Percentiles rank a stretch among this genome's conserved stretches.
These are phyloP conservation scores for Tremellales sp. DNA, from an alignment of 1,284 basidiomycete genomes.

Conservation along the genomic window DNA sequence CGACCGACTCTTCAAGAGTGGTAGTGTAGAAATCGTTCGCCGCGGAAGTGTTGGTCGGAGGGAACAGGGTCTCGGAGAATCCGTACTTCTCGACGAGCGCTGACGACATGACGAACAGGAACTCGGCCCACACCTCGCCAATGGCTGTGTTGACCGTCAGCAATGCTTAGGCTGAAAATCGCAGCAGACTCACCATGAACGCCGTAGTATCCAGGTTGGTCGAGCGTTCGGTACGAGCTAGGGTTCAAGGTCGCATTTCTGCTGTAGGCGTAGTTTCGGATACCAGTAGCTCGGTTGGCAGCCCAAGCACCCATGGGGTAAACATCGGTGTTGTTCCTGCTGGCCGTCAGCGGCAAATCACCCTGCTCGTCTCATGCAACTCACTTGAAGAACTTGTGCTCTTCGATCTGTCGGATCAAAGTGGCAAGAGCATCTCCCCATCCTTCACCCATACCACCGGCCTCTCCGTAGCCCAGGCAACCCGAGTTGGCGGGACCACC, in stretches of 20 bases:
- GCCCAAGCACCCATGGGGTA: constrained; percentile 95
- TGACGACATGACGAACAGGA: constrained; percentile 80
- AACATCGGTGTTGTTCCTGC: constrained; percentile 48
- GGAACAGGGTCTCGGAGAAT: constrained; percentile 73
- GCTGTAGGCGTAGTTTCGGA: constrained; percentile 67
- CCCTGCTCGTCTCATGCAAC: not conserved
- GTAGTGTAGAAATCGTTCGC: constrained; percentile 64
- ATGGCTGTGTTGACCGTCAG: constrained; percentile 54
- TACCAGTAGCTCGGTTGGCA: constrained; percentile 69
- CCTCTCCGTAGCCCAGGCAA: constrained; percentile 91
- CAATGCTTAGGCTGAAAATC: not conserved
- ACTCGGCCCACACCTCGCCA: constrained; percentile 93
- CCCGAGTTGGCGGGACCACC: constrained; percentile 90
- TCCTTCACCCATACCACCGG: constrained; percentile 91
- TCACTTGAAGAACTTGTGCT: constrained; percentile 55
- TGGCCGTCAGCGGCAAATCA: constrained; percentile 6
- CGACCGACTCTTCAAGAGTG: constrained; percentile 27
- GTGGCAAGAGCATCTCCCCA: constrained; percentile 74
- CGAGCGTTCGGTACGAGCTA: constrained; percentile 91
- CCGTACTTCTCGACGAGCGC: constrained; percentile 75
- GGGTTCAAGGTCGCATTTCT: constrained; percentile 72
- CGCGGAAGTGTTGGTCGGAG: constrained; percentile 55
- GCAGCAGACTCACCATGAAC: constrained; percentile 50
- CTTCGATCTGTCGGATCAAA: constrained; percentile 67
- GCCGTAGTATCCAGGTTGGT: constrained; percentile 87